phyloP scores from a whole-genome alignment of 306 rosid genomes.

The Malus sieversii region DNA sequence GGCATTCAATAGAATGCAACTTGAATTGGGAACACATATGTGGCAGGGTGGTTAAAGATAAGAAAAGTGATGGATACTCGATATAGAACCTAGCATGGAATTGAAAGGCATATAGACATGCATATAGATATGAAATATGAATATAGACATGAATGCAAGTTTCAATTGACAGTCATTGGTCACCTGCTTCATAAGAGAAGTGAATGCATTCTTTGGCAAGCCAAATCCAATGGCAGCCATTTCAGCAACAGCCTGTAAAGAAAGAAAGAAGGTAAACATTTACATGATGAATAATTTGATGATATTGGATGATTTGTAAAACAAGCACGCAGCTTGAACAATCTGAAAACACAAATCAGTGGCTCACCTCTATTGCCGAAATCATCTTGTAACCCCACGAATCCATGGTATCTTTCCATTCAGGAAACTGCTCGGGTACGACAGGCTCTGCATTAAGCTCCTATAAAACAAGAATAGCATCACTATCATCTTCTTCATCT shows the following conservation, averaged over 20 bases:
- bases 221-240: constrained; percentile 98
- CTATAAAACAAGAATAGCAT: constrained; percentile 21
- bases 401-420: constrained; percentile 94
- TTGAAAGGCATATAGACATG: neutral
- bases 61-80: neutral
- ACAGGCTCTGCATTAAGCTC: constrained; percentile 93
- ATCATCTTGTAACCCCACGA: constrained; percentile 91
- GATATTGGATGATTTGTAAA: neutral
- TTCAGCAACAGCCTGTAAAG: constrained; percentile 76
- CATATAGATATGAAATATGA: too few species aligned
- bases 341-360: neutral
- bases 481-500: neutral
- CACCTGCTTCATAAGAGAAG: constrained; percentile 88
- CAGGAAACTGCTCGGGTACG: constrained; percentile 78
- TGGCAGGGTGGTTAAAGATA: neutral
- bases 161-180: neutral
- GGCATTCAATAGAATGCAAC: neutral
- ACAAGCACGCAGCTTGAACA: neutral
- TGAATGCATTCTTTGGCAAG: constrained; percentile 83
- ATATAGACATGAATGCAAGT: neutral
- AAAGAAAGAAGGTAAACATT: neutral
- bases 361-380: constrained; percentile 63
- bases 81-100: neutral
- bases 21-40: neutral
- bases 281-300: neutral